Evolutionary conservation across 441 rosid genomes (phyloP).

Genomic region (Daphne laureola): DNA sequence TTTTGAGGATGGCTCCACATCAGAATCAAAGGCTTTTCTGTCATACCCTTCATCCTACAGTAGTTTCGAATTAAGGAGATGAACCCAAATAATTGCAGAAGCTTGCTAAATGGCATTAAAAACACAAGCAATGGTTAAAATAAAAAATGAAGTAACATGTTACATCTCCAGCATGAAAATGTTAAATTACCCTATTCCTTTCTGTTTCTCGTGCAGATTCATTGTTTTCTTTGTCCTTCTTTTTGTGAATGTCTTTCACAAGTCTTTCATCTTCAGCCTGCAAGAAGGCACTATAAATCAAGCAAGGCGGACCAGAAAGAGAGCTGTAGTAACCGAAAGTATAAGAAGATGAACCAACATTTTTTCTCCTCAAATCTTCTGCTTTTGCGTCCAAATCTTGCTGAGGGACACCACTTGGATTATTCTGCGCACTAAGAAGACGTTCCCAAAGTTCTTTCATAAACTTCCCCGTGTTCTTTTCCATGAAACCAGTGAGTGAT

Average conservation of each 20-base stretch:
- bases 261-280: conserved; percentile 66
- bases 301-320: conserved; percentile 8
- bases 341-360: conserved; percentile 31
- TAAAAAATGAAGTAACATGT: conserved; percentile 29
- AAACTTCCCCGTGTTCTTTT: conserved; percentile 88
- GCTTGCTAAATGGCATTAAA: conserved; percentile 89
- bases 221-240: conserved; percentile 56
- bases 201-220: conserved; percentile 41
- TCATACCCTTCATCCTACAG: conserved; percentile 88
- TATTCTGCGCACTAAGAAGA: conserved; percentile 84
- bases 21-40: conserved; percentile 34
- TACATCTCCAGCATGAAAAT: conserved; percentile 66
- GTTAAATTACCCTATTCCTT: conserved; percentile 71
- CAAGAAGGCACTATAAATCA: conserved; percentile 14
- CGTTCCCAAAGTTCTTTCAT: conserved; percentile 98
- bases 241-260: conserved; percentile 55
- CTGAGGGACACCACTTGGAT: conserved; percentile 89
- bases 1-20: conserved; percentile 35
- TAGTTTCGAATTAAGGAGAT: conserved; percentile 99
- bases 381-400: conserved; percentile 83
- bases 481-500: conserved; percentile 94
- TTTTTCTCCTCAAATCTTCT: conserved; percentile 69
- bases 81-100: conserved; percentile 99
- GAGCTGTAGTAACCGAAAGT: not conserved
- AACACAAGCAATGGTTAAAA: conserved; percentile 77